A percentile compares a stretch with the other conserved stretches of the same genome.
These are phyloP conservation scores for Tylopilus rubrobrunneus DNA, from an alignment of 768 basidiomycete species.

Conservation along the genomic window DNA sequence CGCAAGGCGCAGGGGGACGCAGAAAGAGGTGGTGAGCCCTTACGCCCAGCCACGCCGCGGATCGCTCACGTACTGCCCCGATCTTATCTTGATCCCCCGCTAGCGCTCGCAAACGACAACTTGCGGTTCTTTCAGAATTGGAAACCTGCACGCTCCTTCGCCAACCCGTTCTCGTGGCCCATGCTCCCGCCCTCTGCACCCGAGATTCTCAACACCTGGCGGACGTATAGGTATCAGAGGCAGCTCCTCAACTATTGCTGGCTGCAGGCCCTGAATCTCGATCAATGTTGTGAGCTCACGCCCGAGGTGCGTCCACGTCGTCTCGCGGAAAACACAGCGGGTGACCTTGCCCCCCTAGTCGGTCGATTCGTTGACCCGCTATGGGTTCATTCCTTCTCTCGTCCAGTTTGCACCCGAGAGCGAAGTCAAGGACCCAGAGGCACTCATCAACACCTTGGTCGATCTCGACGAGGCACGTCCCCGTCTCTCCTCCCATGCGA, in stretches of 20 bases:
- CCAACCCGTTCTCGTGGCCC: constrained; percentile 32
- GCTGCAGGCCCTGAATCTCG: constrained; percentile 28
- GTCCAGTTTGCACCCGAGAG: constrained; percentile 24
- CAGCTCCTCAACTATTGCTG: constrained; percentile 30
- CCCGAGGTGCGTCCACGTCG: constrained; percentile 13
- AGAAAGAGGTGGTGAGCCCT: constrained; percentile 24
- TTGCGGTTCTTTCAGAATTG: constrained; percentile 30
- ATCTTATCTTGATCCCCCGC: background rate
- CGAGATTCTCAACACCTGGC: constrained; percentile 28
- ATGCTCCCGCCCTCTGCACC: constrained; percentile 26
- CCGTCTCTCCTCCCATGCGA: background rate
- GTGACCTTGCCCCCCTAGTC: constrained; percentile 17
- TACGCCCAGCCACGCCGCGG: too few species aligned
- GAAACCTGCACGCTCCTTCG: constrained; percentile 31
- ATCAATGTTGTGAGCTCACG: constrained; percentile 24
- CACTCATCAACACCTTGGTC: constrained; percentile 14
- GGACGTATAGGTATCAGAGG: constrained; percentile 19
- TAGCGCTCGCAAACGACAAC: constrained; percentile 19
- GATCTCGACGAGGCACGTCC: constrained; percentile 27
- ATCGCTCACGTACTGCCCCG: too few species aligned
- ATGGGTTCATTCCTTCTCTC: constrained; percentile 22
- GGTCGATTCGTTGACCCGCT: constrained; percentile 22
- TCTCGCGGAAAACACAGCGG: background rate
- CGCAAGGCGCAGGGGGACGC: constrained; percentile 23
- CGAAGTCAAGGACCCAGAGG: constrained; percentile 23